These are phyloP conservation scores for Tolypocladium inflatum DNA, from an alignment of 2,329 filamentous ascomycete species.

Conservation along the genomic window DNA sequence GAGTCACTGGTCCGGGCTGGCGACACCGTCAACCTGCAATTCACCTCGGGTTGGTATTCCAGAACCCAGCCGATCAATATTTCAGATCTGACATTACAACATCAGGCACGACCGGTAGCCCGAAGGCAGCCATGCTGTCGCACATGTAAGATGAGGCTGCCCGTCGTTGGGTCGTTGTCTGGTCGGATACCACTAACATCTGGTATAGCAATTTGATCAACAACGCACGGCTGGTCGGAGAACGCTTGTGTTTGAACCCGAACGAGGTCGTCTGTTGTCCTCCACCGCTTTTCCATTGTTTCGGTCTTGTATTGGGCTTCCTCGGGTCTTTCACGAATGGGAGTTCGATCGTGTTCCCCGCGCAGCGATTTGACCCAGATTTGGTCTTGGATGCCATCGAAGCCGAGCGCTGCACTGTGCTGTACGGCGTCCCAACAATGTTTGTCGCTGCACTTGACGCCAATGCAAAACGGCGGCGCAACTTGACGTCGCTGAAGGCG, in stretches of 20 bases:
- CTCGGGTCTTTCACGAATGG: slow-evolving; percentile 66
- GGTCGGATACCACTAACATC: no score
- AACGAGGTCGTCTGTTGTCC: slow-evolving; percentile 69
- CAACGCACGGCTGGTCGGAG: slow-evolving; percentile 61
- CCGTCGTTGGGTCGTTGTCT: no score
- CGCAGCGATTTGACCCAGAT: slow-evolving; percentile 60
- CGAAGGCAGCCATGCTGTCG: slow-evolving; percentile 67
- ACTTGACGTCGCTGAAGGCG: slow-evolving; percentile 51
- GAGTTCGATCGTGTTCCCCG: slow-evolving; percentile 65
- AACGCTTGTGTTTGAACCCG: slow-evolving; percentile 61
- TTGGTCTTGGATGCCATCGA: slow-evolving; percentile 58
- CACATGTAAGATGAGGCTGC: slow-evolving; percentile 43
- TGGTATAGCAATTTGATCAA: slow-evolving; percentile 46
- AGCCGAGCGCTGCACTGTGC: slow-evolving; percentile 59
- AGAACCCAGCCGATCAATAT: no score
- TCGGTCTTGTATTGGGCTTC: slow-evolving; percentile 68
- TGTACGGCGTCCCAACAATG: slow-evolving; percentile 80
- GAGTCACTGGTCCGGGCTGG: slow-evolving; percentile 40
- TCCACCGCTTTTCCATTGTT: slow-evolving; percentile 79
- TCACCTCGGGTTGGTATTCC: slow-evolving; percentile 32
- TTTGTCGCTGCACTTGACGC: slow-evolving; percentile 59
- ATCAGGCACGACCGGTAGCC: slow-evolving; percentile 62
- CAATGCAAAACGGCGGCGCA: slow-evolving; percentile 28
- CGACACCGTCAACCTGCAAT: slow-evolving; percentile 65
- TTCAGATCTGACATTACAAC: no score